A percentile compares a stretch with the other conserved stretches of the same genome.
phyloP scores from a whole-genome alignment of 2,329 filamentous ascomycete genomes.

The Fusarium sp. region DNA sequence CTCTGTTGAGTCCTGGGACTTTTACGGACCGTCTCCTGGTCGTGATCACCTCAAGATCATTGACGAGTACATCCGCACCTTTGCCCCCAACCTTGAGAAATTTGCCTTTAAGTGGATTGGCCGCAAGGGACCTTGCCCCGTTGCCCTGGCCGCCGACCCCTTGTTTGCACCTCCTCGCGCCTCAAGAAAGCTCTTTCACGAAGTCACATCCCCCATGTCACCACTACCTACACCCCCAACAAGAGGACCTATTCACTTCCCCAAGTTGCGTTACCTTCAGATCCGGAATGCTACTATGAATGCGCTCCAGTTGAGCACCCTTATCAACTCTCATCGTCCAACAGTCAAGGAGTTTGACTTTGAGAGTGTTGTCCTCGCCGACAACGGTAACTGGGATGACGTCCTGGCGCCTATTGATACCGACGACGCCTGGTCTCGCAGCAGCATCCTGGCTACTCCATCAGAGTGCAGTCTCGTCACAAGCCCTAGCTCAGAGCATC shows the following conservation, averaged over 20 bases:
- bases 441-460: constrained; percentile 44
- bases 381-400: constrained; percentile 81
- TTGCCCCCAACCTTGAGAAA: constrained; percentile 74
- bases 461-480: constrained; percentile 51
- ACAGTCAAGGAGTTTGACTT: constrained; percentile 84
- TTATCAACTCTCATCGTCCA: constrained; percentile 75
- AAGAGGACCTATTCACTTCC: constrained; percentile 72
- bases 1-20: constrained; percentile 78
- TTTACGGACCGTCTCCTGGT: constrained; percentile 68
- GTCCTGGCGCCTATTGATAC: constrained; percentile 77
- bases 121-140: constrained; percentile 78
- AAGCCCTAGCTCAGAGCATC: constrained; percentile 51
- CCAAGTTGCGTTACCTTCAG: constrained; percentile 74
- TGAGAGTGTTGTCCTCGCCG: constrained; percentile 77
- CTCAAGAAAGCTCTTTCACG: constrained; percentile 71
- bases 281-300: constrained; percentile 81
- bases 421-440: constrained; percentile 54
- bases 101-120: constrained; percentile 84
- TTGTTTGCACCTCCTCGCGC: constrained; percentile 70
- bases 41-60: constrained; percentile 82
- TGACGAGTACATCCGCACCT: constrained; percentile 81
- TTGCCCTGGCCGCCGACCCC: constrained; percentile 77
- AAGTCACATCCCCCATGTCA: constrained; percentile 74
- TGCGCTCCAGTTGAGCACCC: constrained; percentile 74
- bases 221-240: constrained; percentile 66